phyloP scores from a whole-genome alignment of 768 basidiomycete species.

The Cantharellus anzutake region DNA sequence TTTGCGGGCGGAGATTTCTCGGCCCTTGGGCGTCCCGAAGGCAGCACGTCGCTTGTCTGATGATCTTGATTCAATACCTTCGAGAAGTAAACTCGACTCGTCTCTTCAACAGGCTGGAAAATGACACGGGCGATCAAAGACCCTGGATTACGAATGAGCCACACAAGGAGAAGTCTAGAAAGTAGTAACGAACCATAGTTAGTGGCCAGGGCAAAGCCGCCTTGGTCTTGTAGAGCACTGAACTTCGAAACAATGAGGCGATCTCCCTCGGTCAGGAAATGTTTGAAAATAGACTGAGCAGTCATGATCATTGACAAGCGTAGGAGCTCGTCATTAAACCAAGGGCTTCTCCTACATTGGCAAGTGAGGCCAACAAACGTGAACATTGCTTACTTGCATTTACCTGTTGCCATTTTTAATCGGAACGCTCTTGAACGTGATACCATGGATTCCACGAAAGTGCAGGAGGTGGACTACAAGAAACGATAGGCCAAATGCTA shows the following conservation, averaged over 20 bases:
- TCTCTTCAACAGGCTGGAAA: slow-evolving; percentile 93
- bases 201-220: slow-evolving; percentile 69
- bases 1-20: slow-evolving; percentile 18
- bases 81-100: slow-evolving; percentile 77
- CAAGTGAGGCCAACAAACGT: background rate
- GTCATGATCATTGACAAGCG: slow-evolving; percentile 68
- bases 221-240: slow-evolving; percentile 73
- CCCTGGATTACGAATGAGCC: slow-evolving; percentile 27
- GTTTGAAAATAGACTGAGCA: slow-evolving; percentile 76
- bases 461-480: slow-evolving; percentile 33
- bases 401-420: slow-evolving; percentile 16
- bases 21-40: background rate
- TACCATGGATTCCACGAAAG: slow-evolving; percentile 21
- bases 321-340: slow-evolving; percentile 31
- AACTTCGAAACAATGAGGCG: slow-evolving; percentile 73
- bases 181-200: slow-evolving; percentile 54
- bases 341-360: slow-evolving; percentile 4
- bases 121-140: slow-evolving; percentile 81
- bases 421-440: slow-evolving; percentile 18
- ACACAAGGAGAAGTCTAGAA: background rate
- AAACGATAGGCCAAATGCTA: slow-evolving; percentile 45
- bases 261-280: slow-evolving; percentile 90
- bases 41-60: background rate
- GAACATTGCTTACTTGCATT: slow-evolving; percentile 4
- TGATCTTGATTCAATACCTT: slow-evolving; percentile 21